These are phyloP conservation scores for Ramalina intermedia DNA, from an alignment of 495 filamentous ascomycete genomes.

Conservation along the genomic window DNA sequence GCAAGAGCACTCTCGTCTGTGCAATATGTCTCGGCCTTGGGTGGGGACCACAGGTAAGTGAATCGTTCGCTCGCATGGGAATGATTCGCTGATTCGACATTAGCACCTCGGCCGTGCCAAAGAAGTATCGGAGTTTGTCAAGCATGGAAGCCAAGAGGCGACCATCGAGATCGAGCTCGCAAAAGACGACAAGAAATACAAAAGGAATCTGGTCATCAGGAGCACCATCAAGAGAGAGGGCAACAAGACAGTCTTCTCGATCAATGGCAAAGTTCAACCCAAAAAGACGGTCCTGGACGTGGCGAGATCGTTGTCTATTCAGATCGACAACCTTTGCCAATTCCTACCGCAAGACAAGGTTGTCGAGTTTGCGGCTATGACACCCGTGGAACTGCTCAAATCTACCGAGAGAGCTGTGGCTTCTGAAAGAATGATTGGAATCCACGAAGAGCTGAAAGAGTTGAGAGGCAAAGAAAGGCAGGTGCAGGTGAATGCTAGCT, in stretches of 20 bases:
- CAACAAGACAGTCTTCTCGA: slow-evolving; percentile 57
- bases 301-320: slow-evolving; percentile 59
- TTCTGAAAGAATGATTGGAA: slow-evolving; percentile 60
- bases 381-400: slow-evolving; percentile 67
- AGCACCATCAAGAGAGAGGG: slow-evolving; percentile 67
- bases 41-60: slow-evolving; percentile 51
- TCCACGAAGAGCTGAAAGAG: slow-evolving; percentile 59
- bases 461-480: slow-evolving; percentile 55
- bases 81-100: slow-evolving; percentile 1
- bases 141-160: slow-evolving; percentile 67
- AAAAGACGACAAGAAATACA: slow-evolving; percentile 30
- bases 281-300: slow-evolving; percentile 48
- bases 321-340: slow-evolving; percentile 95
- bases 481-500: slow-evolving; percentile 40
- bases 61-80: not conserved
- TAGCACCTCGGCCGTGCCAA: slow-evolving; percentile 77
- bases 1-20: slow-evolving; percentile 94
- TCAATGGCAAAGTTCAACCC: slow-evolving; percentile 47
- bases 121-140: slow-evolving; percentile 78
- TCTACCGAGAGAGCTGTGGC: slow-evolving; percentile 83
- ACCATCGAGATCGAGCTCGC: slow-evolving; percentile 79
- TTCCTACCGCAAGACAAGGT: slow-evolving; percentile 96
- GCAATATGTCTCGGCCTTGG: slow-evolving; percentile 91
- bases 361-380: slow-evolving; percentile 78
- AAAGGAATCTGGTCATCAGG: slow-evolving; percentile 54